A percentile compares a stretch with the other conserved stretches of the same genome.
phyloP scores from a whole-genome alignment of 495 filamentous ascomycete genomes.

The Penicillium mononematosum region DNA sequence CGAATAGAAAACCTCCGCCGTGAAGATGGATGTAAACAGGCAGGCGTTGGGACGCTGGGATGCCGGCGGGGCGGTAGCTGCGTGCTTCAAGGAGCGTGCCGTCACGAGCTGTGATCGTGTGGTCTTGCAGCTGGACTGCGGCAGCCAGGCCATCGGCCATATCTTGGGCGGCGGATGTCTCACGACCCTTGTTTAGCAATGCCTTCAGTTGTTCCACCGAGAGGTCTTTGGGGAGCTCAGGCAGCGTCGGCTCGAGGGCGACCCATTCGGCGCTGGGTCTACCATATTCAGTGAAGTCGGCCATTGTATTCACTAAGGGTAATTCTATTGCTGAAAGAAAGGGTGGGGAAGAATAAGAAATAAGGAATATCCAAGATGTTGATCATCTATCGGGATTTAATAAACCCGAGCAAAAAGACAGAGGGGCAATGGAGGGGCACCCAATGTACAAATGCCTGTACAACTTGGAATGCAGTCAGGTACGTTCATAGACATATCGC shows the following conservation, averaged over 20 bases:
- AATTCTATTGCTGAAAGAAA: not conserved
- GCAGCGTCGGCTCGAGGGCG: slow-evolving; percentile 34
- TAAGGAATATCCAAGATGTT: not conserved
- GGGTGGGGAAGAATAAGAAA: not conserved
- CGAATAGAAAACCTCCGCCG: slow-evolving; percentile 52
- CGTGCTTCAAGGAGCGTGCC: slow-evolving; percentile 40
- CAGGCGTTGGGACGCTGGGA: slow-evolving; percentile 26
- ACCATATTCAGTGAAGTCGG: slow-evolving; percentile 43
- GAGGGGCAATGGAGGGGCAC: not conserved
- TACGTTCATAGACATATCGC: not conserved
- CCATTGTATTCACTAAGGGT: slow-evolving; percentile 22
- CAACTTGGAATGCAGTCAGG: too few relatives aligned
- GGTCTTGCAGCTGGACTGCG: slow-evolving; percentile 31
- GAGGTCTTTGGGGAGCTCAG: slow-evolving; percentile 19
- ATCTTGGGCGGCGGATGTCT: slow-evolving; percentile 30
- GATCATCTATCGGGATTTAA: not conserved
- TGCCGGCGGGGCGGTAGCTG: slow-evolving; percentile 38
- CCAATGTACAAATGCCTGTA: too few relatives aligned
- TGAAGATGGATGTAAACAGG: slow-evolving; percentile 51
- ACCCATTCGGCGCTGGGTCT: slow-evolving; percentile 44
- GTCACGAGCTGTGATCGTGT: slow-evolving; percentile 42
- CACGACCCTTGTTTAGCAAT: slow-evolving; percentile 34
- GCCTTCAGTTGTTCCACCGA: slow-evolving; percentile 27
- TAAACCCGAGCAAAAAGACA: not conserved
- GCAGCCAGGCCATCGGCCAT: slow-evolving; percentile 27